These are phyloP conservation scores for Globisporangium canariense DNA, from an alignment of 352 stramenopile species.

Conservation along the genomic window DNA sequence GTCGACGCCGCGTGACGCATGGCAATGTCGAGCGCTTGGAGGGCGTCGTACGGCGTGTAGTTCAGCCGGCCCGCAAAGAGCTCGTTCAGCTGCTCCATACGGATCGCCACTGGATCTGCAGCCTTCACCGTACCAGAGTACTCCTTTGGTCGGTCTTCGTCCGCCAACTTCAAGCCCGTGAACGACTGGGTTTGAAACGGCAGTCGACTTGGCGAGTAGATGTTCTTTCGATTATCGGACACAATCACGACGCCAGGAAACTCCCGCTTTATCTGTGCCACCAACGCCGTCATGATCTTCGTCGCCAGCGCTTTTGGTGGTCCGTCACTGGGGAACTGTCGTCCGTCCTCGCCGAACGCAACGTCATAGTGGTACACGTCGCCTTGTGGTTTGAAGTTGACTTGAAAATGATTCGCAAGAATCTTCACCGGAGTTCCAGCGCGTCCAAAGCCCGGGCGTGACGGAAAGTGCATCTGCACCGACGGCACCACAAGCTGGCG, in stretches of 20 bases:
- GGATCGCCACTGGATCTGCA: constrained; percentile 51
- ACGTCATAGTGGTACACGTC: constrained; percentile 80
- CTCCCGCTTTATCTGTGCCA: constrained; percentile 33
- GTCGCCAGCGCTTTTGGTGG: constrained; percentile 52
- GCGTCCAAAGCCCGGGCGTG: constrained; percentile 54
- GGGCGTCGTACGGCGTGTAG: constrained; percentile 68
- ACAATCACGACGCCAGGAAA: constrained; percentile 40
- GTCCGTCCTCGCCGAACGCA: constrained; percentile 35
- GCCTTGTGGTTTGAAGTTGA: constrained; percentile 40
- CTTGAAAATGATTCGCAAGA: constrained; percentile 64
- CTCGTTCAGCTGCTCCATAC: constrained; percentile 55
- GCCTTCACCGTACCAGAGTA: constrained; percentile 58
- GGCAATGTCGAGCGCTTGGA: constrained; percentile 72
- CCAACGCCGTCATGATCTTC: constrained; percentile 54
- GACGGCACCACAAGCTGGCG: constrained; percentile 30
- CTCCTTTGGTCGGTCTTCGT: constrained; percentile 38
- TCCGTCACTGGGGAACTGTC: constrained; percentile 38
- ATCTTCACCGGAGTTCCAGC: constrained; percentile 38
- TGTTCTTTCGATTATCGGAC: constrained; percentile 51
- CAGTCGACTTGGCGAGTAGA: constrained; percentile 42
- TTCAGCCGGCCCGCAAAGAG: constrained; percentile 56
- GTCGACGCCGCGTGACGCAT: constrained; percentile 56
- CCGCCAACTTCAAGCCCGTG: constrained; percentile 25
- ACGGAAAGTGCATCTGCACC: constrained; percentile 41
- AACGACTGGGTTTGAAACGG: constrained; percentile 51